Base-by-base conservation (phyloP, 73 alveolate species). In the Blepharisma japonicum region DNA sequence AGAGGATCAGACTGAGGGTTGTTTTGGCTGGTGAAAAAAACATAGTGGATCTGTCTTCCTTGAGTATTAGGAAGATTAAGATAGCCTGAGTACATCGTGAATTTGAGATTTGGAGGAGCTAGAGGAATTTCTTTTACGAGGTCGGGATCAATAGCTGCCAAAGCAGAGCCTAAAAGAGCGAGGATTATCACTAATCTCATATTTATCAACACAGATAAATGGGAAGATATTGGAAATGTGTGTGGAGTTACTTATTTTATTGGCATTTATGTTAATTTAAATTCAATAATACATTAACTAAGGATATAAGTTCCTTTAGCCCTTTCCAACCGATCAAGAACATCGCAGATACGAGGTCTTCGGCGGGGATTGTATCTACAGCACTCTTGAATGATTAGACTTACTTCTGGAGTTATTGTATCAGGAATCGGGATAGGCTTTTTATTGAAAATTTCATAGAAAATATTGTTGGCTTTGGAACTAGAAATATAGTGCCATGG, bases 1-100 rank as follows among this genome's bases (percentile, higher is more conserved):
- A 93, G 83, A 8, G 95, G 93, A 23, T 86, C 91, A 9, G 90
- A 82, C 9, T 89, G 68, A 0, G 98, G 97, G 84, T 84, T 78
- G 54, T 78, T 71, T 71, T 82, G 76, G 61, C 90, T 80, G 27
- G 82, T 87, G 9, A 83, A 78, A 11, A 82, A 83, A 68, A 89
- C 83, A 56, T 89, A 91, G 71, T 90, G 97, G 55, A 84, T 68
- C 55, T 47, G 55, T 48, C 84, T 70, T 46, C 25, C 56, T 70
- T 18, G 55, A 38, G 77, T 11, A 61, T 61, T 61, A 1, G 72
- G 72, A 61, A 61, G 14, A 1, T 0, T 0, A 9, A 61, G 77
- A 4, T 25, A 61, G 14, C 77, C 77, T 9, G 77, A 61, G 50
- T 61, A 61, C 67, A 53, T 53, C 23, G 23, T 14, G 27, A 53